Percentiles rank a stretch among this genome's conserved stretches.
Conservation (phyloP, 1,139 yeast genomes). For the Candida albicans region DNA sequence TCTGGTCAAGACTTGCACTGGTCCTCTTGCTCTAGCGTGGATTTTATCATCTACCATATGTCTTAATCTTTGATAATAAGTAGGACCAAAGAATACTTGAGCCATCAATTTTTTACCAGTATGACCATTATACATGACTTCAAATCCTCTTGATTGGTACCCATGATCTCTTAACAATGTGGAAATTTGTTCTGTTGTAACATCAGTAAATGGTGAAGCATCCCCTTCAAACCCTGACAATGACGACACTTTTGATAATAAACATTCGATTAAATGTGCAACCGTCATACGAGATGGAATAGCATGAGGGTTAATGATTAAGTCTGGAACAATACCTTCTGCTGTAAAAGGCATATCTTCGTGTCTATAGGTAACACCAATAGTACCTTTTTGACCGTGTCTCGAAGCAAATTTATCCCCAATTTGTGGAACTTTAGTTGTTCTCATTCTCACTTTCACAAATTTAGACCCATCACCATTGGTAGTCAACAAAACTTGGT, state of each 20-base stretch:
- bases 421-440: slow-evolving; percentile 96
- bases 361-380: slow-evolving; percentile 97
- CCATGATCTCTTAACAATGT: slow-evolving; percentile 91
- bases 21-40: slow-evolving; percentile 99
- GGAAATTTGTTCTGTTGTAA: slow-evolving; percentile 95
- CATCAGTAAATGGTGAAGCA: slow-evolving; percentile 97
- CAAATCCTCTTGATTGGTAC: slow-evolving; percentile 97
- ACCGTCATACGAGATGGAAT: slow-evolving; percentile 99
- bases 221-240: slow-evolving; percentile 97
- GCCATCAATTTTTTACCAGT: slow-evolving; percentile 98
- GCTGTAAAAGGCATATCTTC: slow-evolving; percentile 99
- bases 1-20: slow-evolving; percentile 95
- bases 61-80: slow-evolving; percentile 96
- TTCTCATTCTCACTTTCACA: slow-evolving; percentile 97
- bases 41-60: slow-evolving; percentile 99
- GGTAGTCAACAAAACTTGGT: slow-evolving; percentile 93
- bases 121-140: slow-evolving; percentile 97
- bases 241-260: slow-evolving; percentile 91
- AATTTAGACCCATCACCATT: slow-evolving; percentile 97
- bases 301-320: slow-evolving; percentile 97
- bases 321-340: slow-evolving; percentile 95
- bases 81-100: slow-evolving; percentile 97
- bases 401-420: slow-evolving; percentile 99
- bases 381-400: slow-evolving; percentile 99
- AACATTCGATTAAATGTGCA: slow-evolving; percentile 98